These are phyloP conservation scores for Peltaster fructicola DNA, from an alignment of 2,329 filamentous ascomycete genomes.

Conservation along the genomic window DNA sequence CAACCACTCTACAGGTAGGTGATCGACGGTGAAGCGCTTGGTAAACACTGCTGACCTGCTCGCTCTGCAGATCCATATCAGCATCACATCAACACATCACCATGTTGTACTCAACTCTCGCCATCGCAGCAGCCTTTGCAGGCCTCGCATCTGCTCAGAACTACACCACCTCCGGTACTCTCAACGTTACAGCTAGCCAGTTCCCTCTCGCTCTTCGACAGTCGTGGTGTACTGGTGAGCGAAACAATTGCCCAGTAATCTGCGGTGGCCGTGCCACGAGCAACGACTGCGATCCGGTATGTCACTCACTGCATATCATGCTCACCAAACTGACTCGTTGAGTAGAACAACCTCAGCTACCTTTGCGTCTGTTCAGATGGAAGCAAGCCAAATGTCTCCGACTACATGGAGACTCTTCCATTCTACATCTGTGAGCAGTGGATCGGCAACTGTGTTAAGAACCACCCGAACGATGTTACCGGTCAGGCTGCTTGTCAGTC, in stretches of 20 bases:
- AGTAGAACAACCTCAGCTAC: constrained; percentile 36
- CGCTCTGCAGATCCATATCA: constrained; percentile 3
- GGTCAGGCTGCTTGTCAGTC: constrained; percentile 29
- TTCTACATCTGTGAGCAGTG: constrained; percentile 60
- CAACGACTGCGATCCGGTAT: constrained; percentile 42
- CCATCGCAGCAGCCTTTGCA: constrained; percentile 30
- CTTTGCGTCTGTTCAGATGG: constrained; percentile 54
- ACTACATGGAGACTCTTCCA: constrained; percentile 63
- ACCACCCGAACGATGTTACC: constrained; percentile 21
- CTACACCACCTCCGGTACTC: constrained; percentile 20
- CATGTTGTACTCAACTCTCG: constrained; percentile 31
- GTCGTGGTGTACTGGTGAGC: constrained; percentile 41
- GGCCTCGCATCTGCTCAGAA: constrained; percentile 29
- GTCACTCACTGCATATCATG: constrained; percentile 17
- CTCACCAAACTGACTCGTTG: not conserved
- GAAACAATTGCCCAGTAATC: constrained; percentile 41
- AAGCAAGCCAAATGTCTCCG: constrained; percentile 49
- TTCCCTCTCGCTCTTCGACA: constrained; percentile 22
- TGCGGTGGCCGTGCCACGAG: constrained; percentile 32
- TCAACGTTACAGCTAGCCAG: constrained; percentile 24
- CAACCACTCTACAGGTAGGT: too few species aligned
- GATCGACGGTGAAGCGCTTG: too few species aligned
- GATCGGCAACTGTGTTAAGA: constrained; percentile 37
- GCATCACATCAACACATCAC: constrained; percentile 13
- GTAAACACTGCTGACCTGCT: constrained; percentile 4